Conservation (phyloP, 2,329 filamentous ascomycete genomes). For the Knoxdaviesia proteae region DNA sequence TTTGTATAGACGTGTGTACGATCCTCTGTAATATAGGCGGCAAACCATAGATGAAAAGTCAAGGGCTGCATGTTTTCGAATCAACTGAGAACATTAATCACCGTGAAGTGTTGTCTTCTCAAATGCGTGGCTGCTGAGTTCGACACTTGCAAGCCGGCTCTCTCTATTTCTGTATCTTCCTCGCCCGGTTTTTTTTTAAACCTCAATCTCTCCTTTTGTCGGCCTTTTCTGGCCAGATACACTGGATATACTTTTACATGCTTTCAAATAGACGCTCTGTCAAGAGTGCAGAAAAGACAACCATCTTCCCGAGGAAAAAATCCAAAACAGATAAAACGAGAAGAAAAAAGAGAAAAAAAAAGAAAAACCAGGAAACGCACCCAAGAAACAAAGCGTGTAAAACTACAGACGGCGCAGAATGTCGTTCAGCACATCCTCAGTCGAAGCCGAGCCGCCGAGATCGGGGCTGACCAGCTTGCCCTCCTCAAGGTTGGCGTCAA, state of each 20-base stretch:
- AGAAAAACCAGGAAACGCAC: not conserved
- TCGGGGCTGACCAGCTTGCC: slow-evolving; percentile 71
- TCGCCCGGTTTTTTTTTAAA: not conserved
- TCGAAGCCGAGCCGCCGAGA: slow-evolving; percentile 69
- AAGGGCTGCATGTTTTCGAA: too few relatives aligned
- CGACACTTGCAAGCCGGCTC: not conserved
- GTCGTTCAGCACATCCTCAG: slow-evolving; percentile 71
- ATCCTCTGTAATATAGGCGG: too few relatives aligned
- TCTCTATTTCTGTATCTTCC: not conserved
- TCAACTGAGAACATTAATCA: too few relatives aligned
- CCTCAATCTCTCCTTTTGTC: too few relatives aligned
- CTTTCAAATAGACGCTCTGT: not conserved
- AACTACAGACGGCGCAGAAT: slow-evolving; percentile 60
- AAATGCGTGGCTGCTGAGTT: not conserved
- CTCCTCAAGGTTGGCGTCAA: slow-evolving; percentile 76
- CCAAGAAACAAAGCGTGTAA: too few relatives aligned
- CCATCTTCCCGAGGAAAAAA: not conserved
- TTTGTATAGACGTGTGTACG: too few relatives aligned
- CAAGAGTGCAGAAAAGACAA: not conserved
- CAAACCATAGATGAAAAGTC: too few relatives aligned
- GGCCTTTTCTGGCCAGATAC: too few relatives aligned
- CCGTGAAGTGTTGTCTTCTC: too few relatives aligned
- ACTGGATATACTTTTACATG: not conserved
- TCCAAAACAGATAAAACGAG: not conserved
- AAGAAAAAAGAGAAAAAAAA: not conserved